A percentile compares a stretch with the other conserved stretches of the same genome.
Evolutionary conservation across 805 yeast species (phyloP).

Genomic region (Osmozyma mogii): DNA sequence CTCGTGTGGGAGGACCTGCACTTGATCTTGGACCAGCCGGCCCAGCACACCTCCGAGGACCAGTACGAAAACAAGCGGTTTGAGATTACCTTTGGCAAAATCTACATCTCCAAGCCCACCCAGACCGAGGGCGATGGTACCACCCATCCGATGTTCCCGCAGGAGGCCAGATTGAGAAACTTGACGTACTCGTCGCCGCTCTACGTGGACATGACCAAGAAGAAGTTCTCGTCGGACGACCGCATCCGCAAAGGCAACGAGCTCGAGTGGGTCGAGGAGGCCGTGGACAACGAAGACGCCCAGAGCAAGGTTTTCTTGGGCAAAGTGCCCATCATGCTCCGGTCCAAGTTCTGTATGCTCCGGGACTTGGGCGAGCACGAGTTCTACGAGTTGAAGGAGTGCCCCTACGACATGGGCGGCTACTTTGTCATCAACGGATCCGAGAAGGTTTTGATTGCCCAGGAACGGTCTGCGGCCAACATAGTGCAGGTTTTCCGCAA

Average conservation of each 20-base stretch:
- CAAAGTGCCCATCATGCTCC: slow-evolving; percentile 94
- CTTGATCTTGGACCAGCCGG: slow-evolving; percentile 92
- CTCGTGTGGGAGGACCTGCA: slow-evolving; percentile 94
- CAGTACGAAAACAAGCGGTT: slow-evolving; percentile 89
- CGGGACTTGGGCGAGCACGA: slow-evolving; percentile 88
- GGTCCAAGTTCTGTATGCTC: slow-evolving; percentile 92
- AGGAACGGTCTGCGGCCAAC: slow-evolving; percentile 97
- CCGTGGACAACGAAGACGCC: slow-evolving; percentile 49
- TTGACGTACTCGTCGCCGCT: slow-evolving; percentile 94
- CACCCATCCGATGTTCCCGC: slow-evolving; percentile 98
- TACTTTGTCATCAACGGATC: slow-evolving; percentile 97
- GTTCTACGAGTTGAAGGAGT: slow-evolving; percentile 90
- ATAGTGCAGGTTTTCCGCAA: slow-evolving; percentile 97
- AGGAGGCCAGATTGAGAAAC: slow-evolving; percentile 94
- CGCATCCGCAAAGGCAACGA: slow-evolving; percentile 41
- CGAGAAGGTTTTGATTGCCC: slow-evolving; percentile 96
- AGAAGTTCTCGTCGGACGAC: slow-evolving; percentile 78
- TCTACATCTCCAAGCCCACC: slow-evolving; percentile 91
- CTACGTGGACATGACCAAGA: slow-evolving; percentile 91
- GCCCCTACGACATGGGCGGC: slow-evolving; percentile 99
- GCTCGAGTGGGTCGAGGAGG: slow-evolving; percentile 46
- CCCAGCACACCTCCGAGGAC: slow-evolving; percentile 88
- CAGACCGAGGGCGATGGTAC: slow-evolving; percentile 99
- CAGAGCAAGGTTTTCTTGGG: slow-evolving; percentile 79
- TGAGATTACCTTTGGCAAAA: slow-evolving; percentile 96